Evolutionary conservation across 352 stramenopile species (phyloP), one percentile per base, ranked within the genome.

Genomic region (Thalassiosira tumida): DNA sequence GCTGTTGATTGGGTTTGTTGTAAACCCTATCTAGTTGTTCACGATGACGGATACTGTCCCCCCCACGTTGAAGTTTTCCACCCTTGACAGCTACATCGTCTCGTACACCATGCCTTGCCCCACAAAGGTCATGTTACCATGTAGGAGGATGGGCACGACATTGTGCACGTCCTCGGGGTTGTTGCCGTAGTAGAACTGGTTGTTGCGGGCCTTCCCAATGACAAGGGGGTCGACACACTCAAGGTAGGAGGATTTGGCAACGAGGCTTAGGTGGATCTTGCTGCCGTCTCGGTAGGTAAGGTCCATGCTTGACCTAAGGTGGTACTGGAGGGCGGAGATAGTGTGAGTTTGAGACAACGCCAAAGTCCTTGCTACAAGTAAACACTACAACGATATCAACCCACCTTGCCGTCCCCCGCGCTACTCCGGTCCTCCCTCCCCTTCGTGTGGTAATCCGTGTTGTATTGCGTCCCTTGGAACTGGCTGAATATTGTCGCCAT

Each of bases 11-110:
- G 98, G 98, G 86, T 99, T 97, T 13, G 98, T 99, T n/a, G 99
- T 99, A 94, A 99, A 99, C 24, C 97, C 97, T 94, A 98, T 98
- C 91, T 98, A 95, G 91, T 99, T 99, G 96, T 99, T 99, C 81
- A 99, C 98, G 87, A 99, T 98, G 24, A 99, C 97, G 94, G 99
- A 98, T 88, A 99, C 98, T 21, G 98, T 99, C 69, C 99, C 99
- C 64, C 98, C 98, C 15, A 98, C 99, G 81, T 97, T 97, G 94
- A 99, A 99, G 86, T 97, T 95, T 59, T 99, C 97, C 24, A 99
- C 97, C 33, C 97, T 96, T 1, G 97, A 97, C 92, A 99, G 86
- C 86, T 99, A 98, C 98, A 99, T 99, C 5, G 98, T 99, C 94
- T 99, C 98, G 91, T 99, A 99, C 24, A 99, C 98, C 26, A 99